Conservation (phyloP, 108 stramenopile species). For the Nitzschia sp. region DNA sequence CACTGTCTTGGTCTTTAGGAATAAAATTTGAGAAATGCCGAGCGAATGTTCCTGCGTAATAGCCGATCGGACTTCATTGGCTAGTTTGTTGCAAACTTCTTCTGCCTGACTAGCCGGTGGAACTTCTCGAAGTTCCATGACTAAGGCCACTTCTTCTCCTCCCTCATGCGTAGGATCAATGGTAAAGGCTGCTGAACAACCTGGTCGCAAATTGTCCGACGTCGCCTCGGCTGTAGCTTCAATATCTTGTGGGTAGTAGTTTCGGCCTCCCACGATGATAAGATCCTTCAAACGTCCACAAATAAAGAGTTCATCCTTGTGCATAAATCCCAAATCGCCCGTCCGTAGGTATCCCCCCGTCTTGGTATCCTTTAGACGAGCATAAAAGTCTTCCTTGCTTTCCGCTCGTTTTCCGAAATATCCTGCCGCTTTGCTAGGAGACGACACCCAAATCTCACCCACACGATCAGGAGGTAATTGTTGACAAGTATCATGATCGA, state of each 20-base stretch:
- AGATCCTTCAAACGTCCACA: constrained; percentile 97
- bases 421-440: constrained; percentile 85
- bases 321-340: constrained; percentile 97
- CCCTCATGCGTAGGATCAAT: constrained; percentile 53
- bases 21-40: constrained; percentile 68
- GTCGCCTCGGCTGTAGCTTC: constrained; percentile 91
- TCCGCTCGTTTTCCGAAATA: constrained; percentile 57
- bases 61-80: constrained; percentile 55
- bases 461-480: constrained; percentile 58
- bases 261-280: constrained; percentile 96
- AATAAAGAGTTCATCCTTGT: constrained; percentile 93
- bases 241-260: constrained; percentile 99
- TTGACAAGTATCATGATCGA: constrained; percentile 56
- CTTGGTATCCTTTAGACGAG: constrained; percentile 32
- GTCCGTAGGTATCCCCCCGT: constrained; percentile 79
- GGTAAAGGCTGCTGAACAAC: constrained; percentile 96
- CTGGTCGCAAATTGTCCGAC: constrained; percentile 78
- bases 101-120: constrained; percentile 32
- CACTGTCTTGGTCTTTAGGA: constrained; percentile 85
- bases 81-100: constrained; percentile 47
- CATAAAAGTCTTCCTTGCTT: constrained; percentile 75
- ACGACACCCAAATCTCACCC: constrained; percentile 95
- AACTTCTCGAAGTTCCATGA: constrained; percentile 84
- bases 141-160: constrained; percentile 80
- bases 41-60: constrained; percentile 82